Base-by-base conservation (phyloP, 176 grass and related monocot species). In the Carex scoparia region DNA sequence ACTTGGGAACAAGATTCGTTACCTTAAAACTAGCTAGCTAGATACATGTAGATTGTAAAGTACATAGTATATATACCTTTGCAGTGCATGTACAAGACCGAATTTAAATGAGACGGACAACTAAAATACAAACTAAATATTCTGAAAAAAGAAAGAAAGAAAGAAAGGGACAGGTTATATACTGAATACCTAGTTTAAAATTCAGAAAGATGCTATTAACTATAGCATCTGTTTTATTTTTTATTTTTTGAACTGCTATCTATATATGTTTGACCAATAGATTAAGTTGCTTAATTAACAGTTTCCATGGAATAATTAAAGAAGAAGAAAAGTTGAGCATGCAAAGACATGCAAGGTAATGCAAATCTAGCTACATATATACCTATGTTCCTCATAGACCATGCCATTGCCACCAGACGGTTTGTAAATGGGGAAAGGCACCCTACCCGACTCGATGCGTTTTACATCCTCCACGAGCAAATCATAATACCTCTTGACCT, bases 401-500 rank as follows among this genome's bases (percentile, higher is more conserved):
- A 83, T 65, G 63, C 44, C 15, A 19, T 64, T 81, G 66, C 64
- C 8, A 54, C 8, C 33, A 4, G 69, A 11, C 27, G 40, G 23
- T 63, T 72, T 78, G 86, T 90, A 92, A 33, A 64, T 70, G 14
- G 87, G 85, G 65, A 89, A 92, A 3, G 90, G 88, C 38, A 78
- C 86, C 2, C 54, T 10, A 56, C 72, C 83, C 1, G 90, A 87
- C 71, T 92, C 93, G 71, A 94, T 94, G 59, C n/a, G 78, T 13
- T 62, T 83, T 40, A 97, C 82, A 71, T 97, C 93, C 10, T 42
- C 53, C 7, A 28, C 69, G 71, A 94, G 93, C 53, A 46, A 16
- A 61, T 90, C 84, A 71, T 92, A 94, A 71, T 81, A 86, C 79
- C 82, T 88, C 46, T 88, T 87, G 32, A 97, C 92, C 84, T 94